Conservation (phyloP, 2,329 filamentous ascomycete genomes). For the Apiospora hydei region DNA sequence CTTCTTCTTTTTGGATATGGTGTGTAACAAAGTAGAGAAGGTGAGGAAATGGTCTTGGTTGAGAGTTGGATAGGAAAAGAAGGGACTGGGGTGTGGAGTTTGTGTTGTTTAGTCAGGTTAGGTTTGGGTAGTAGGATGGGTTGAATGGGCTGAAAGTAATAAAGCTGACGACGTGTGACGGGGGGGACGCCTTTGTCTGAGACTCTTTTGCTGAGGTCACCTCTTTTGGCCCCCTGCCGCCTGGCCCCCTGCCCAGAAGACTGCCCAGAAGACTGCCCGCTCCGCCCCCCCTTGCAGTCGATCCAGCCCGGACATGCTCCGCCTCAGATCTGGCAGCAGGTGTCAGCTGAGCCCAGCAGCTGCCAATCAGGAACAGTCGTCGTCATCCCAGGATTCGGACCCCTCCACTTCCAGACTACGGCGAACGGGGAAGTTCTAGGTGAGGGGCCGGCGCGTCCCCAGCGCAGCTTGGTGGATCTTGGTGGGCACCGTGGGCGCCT, state of each 20-base stretch:
- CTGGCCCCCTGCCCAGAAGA: too few relatives aligned
- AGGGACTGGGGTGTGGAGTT: conserved; percentile 17
- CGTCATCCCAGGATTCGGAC: conserved; percentile 8
- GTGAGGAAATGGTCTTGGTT: background rate
- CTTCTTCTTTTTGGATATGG: background rate
- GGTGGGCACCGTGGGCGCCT: background rate
- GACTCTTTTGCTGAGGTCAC: conserved; percentile 9
- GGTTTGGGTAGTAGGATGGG: background rate
- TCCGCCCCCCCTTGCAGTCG: background rate
- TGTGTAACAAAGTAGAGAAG: conserved; percentile 6
- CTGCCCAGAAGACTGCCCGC: too few relatives aligned
- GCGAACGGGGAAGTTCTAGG: background rate
- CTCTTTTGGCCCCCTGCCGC: background rate
- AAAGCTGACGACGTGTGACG: conserved; percentile 12
- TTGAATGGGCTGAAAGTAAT: conserved; percentile 21
- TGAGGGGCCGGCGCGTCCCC: conserved; percentile 14
- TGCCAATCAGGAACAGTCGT: conserved; percentile 11
- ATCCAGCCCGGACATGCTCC: background rate
- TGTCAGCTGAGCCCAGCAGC: background rate
- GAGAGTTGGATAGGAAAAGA: conserved; percentile 10
- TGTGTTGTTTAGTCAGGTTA: conserved; percentile 17
- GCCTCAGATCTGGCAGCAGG: conserved; percentile 2
- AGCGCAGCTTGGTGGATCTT: background rate
- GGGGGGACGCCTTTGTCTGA: conserved; percentile 4
- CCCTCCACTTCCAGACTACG: background rate